Conservation (phyloP, 345 rosid genomes). For the Aquilaria sinensis region DNA sequence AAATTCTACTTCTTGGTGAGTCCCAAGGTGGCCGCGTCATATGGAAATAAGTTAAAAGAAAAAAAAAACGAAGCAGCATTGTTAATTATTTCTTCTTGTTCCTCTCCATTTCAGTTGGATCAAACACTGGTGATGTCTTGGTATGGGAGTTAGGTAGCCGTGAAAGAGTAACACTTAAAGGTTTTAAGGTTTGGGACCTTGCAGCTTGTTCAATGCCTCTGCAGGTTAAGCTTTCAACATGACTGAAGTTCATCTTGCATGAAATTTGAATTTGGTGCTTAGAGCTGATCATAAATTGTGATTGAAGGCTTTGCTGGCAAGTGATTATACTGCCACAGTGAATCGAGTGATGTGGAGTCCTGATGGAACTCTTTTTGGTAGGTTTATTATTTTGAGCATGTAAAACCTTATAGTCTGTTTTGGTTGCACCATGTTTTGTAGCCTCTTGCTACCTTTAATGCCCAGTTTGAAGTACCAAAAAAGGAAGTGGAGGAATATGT, state of each 20-base stretch:
- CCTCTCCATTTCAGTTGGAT: conserved; percentile 52
- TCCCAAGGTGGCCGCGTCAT: background rate
- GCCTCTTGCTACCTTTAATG: no score
- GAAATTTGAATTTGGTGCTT: conserved; percentile 6
- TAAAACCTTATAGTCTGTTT: background rate
- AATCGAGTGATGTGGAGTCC: conserved; percentile 45
- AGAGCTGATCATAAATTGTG: conserved; percentile 12
- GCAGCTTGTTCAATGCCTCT: conserved; percentile 37
- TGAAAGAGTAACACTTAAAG: conserved; percentile 38
- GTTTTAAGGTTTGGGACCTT: conserved; percentile 68
- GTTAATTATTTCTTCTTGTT: conserved; percentile 7
- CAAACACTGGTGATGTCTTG: conserved; percentile 41
- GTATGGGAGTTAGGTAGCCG: conserved; percentile 63
- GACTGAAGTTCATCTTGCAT: conserved; percentile 1
- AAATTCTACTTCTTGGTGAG: conserved; percentile 65
- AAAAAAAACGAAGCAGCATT: background rate
- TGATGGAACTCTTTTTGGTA: conserved; percentile 52
- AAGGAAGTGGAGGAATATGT: background rate
- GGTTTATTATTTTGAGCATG: conserved; percentile 8
- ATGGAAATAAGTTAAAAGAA: background rate
- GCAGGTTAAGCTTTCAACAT: conserved; percentile 8
- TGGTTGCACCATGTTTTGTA: no score
- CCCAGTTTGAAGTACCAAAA: background rate
- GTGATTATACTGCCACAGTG: conserved; percentile 34
- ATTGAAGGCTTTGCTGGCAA: conserved; percentile 31